Evolutionary conservation across 345 rosid species (phyloP).

Genomic region (Eucalyptus pauciflora): DNA sequence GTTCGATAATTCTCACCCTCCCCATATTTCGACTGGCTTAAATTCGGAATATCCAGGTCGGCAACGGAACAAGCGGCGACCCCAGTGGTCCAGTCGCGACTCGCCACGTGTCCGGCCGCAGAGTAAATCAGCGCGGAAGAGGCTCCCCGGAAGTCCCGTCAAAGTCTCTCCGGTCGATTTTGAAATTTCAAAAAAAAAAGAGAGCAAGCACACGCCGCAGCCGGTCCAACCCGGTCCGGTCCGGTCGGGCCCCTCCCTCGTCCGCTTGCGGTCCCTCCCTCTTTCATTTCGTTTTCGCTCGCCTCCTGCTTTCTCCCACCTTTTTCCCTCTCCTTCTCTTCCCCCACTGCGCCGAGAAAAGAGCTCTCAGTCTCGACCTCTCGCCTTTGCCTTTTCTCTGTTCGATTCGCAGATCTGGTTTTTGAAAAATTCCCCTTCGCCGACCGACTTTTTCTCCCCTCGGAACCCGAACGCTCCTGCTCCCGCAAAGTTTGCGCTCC

Average conservation of each 20-base stretch:
- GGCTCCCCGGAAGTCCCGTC: neutral
- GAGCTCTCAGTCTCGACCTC: neutral
- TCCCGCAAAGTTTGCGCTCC: neutral
- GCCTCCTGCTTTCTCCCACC: neutral
- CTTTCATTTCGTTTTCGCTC: neutral
- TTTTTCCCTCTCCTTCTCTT: neutral
- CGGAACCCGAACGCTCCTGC: neutral
- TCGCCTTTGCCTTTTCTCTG: neutral
- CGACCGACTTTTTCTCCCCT: neutral
- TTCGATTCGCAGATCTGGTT: neutral
- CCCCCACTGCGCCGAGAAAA: neutral
- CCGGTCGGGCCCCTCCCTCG: neutral
- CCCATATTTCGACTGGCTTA: neutral
- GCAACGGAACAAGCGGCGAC: neutral
- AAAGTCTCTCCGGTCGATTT: slow-evolving; percentile 6
- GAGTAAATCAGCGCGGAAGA: neutral
- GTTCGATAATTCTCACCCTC: neutral
- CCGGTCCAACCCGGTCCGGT: neutral
- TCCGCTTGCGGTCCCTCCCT: neutral
- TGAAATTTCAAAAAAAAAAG: slow-evolving; percentile 61
- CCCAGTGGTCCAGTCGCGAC: neutral
- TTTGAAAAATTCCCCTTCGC: neutral
- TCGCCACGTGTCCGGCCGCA: neutral
- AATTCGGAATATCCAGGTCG: neutral
- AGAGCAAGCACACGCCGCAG: neutral